These are phyloP conservation scores for Calonectria henricotiae DNA, from an alignment of 2,329 filamentous ascomycete species.

Conservation along the genomic window DNA sequence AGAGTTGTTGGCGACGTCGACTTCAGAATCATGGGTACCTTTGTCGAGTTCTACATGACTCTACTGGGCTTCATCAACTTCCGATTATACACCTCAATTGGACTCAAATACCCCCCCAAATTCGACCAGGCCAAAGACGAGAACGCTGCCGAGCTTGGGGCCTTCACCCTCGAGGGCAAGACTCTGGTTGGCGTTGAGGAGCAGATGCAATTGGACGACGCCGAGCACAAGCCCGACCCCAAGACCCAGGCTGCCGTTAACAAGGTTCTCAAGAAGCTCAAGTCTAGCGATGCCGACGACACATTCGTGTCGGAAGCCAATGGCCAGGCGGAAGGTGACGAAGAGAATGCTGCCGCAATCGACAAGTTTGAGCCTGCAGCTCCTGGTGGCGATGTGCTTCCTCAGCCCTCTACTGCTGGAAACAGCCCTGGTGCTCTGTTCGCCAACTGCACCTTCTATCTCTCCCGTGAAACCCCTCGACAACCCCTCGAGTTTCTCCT, in stretches of 20 bases:
- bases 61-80: slow-evolving; percentile 97
- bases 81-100: slow-evolving; percentile 90
- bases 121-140: slow-evolving; percentile 92
- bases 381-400: slow-evolving; percentile 87
- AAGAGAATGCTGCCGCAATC: slow-evolving; percentile 75
- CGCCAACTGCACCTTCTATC: slow-evolving; percentile 89
- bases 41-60: slow-evolving; percentile 99
- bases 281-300: slow-evolving; percentile 67
- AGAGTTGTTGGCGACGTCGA: slow-evolving; percentile 94
- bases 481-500: slow-evolving; percentile 94
- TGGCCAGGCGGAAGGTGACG: slow-evolving; percentile 64
- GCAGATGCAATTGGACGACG: slow-evolving; percentile 67
- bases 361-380: slow-evolving; percentile 93
- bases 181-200: slow-evolving; percentile 73
- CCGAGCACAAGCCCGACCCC: slow-evolving; percentile 71
- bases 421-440: slow-evolving; percentile 84
- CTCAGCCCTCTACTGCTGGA: slow-evolving; percentile 80
- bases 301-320: slow-evolving; percentile 60
- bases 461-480: slow-evolving; percentile 93
- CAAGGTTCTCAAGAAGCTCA: slow-evolving; percentile 79
- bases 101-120: slow-evolving; percentile 95
- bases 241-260: slow-evolving; percentile 78
- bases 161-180: slow-evolving; percentile 88
- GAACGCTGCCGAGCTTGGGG: slow-evolving; percentile 88
- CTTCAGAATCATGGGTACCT: slow-evolving; percentile 99